phyloP scores from a whole-genome alignment of 257 asterid species.

The Solanum sejunctum region DNA sequence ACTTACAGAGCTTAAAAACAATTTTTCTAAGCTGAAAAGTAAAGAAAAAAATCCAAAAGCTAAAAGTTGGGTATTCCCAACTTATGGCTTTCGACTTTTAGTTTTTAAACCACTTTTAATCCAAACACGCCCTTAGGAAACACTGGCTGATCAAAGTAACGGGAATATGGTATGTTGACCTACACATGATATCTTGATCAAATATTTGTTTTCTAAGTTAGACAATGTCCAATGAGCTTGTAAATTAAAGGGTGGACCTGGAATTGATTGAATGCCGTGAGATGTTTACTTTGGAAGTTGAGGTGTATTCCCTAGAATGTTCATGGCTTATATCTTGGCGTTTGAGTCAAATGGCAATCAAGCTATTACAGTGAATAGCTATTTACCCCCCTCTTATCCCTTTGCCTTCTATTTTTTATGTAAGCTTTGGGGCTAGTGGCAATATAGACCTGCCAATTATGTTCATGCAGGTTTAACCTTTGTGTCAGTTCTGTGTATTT shows the following conservation, averaged over 20 bases:
- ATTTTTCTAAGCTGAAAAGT: no score
- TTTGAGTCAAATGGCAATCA: background rate
- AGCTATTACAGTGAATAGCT: background rate
- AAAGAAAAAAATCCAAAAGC: no score
- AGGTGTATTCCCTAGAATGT: background rate
- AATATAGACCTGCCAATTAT: background rate
- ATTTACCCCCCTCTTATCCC: background rate
- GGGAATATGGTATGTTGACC: background rate
- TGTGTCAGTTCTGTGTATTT: background rate
- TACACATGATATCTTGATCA: background rate
- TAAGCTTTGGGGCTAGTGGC: background rate
- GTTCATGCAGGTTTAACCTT: background rate
- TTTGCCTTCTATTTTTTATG: background rate
- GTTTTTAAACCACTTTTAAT: no score
- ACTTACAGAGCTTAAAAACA: no score
- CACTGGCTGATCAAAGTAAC: background rate
- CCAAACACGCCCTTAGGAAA: background rate
- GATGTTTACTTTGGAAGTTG: background rate
- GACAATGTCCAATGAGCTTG: background rate
- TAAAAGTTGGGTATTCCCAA: no score
- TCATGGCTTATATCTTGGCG: background rate
- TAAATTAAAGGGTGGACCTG: background rate
- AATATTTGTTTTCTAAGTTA: background rate
- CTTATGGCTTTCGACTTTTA: no score
- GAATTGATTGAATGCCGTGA: background rate